Base-by-base conservation (phyloP, 23 red algal species). In the Pyropia haitanensis region DNA sequence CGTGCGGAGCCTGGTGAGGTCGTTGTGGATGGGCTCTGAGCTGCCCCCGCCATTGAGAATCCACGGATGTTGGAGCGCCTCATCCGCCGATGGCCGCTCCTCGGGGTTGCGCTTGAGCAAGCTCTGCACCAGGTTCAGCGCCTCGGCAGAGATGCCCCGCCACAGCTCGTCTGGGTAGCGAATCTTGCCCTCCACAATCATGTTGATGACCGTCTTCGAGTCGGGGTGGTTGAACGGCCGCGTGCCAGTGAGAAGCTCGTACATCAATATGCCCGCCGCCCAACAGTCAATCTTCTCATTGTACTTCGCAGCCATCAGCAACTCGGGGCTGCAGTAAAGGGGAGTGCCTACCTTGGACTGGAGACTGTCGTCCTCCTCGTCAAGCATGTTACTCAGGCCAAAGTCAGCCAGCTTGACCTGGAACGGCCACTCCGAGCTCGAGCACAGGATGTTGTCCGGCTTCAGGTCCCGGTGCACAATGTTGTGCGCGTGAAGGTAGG, bases 401-500 rank as follows among this genome's bases (percentile, higher is more conserved):
- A 95, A 95, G 53, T 95, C 90, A 50, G 90, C 64, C 14, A 95
- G 70, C 54, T 95, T 95, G 30, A 83, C 75, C n/a, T 65, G 27
- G 31, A 91, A 82, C 15, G 87, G 87, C 87, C 87, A 91, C 31
- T 69, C 27, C 2, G 63, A 71, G 18, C 65, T 28, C 5, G 78
- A 67, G 51, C 73, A 75, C 17, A 91, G 70, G 58, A 91, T 91
- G 61, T 91, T 91, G 56, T 91, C 87, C n/a, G 87, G 87, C 63
- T 95, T 95, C 19, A 95, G 70, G 74, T 95, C 90, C 54, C 90
- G 71, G 72, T 95, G 90, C 53, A 95, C 90, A 64, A 95, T 95
- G 20, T 80, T 80, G 30, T 77, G 79, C 1, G 60, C 65, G 68
- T 95, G 90, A 27, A 95, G 66, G 58, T 95, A 95, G 39, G 53